Percentiles rank a stretch among this genome's conserved stretches.
phyloP scores from a whole-genome alignment of 2,329 filamentous ascomycete genomes.

The Neoascochyta sp. region DNA sequence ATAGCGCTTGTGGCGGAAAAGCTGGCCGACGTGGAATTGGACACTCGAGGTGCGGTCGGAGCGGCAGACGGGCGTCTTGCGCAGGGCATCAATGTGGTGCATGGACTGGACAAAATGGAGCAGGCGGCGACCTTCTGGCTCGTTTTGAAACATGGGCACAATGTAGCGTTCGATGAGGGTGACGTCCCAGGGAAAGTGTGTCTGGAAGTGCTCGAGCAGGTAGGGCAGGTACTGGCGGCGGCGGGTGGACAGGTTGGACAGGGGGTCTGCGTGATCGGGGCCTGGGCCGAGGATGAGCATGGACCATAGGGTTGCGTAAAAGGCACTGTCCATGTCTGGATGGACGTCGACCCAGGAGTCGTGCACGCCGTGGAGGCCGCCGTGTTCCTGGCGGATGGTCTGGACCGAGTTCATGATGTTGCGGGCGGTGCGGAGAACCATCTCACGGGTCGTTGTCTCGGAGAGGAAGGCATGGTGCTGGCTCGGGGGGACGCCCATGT shows the following conservation, averaged over 20 bases:
- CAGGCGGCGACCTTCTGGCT: slow-evolving; percentile 54
- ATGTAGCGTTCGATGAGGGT: slow-evolving; percentile 67
- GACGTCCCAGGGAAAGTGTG: slow-evolving; percentile 67
- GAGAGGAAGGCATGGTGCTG: slow-evolving; percentile 55
- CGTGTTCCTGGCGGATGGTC: slow-evolving; percentile 39
- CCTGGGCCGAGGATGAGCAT: slow-evolving; percentile 42
- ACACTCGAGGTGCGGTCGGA: slow-evolving; percentile 14
- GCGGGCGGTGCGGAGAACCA: slow-evolving; percentile 71
- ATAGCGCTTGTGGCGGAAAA: slow-evolving; percentile 80
- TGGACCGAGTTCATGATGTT: slow-evolving; percentile 76
- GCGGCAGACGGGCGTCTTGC: slow-evolving; percentile 38
- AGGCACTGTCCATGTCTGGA: slow-evolving; percentile 56
- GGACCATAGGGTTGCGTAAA: slow-evolving; percentile 74
- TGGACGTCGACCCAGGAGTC: slow-evolving; percentile 24
- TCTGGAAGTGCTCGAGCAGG: slow-evolving; percentile 61
- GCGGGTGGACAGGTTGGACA: slow-evolving; percentile 26
- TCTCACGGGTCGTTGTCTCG: slow-evolving; percentile 61
- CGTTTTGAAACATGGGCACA: slow-evolving; percentile 55
- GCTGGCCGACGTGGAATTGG: slow-evolving; percentile 61
- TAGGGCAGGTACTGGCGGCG: slow-evolving; percentile 59
- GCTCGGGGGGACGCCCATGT: slow-evolving; percentile 44
- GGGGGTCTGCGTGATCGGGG: slow-evolving; percentile 23
- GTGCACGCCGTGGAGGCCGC: slow-evolving; percentile 16
- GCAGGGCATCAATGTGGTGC: slow-evolving; percentile 54
- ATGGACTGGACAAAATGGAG: slow-evolving; percentile 54